Conservation (phyloP, 2,329 filamentous ascomycete genomes). For the Clathrospora elynae region DNA sequence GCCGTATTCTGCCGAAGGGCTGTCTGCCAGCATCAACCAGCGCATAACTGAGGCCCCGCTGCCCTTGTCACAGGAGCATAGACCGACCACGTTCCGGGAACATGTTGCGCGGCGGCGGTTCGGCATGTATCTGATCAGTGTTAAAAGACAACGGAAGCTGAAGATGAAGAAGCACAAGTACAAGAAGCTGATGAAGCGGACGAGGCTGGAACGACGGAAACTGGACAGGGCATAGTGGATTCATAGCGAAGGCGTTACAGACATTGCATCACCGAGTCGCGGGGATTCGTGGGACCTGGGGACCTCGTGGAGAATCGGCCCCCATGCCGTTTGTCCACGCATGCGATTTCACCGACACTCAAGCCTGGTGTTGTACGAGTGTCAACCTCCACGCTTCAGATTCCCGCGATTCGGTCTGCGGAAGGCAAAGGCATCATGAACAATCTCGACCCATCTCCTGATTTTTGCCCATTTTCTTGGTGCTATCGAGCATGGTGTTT, state of each 20-base stretch:
- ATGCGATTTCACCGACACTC: no score
- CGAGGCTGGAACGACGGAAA: conserved; percentile 85
- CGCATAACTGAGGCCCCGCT: conserved; percentile 35
- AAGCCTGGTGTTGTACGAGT: no score
- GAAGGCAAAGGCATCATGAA: conserved; percentile 42
- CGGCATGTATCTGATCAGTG: conserved; percentile 81
- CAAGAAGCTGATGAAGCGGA: conserved; percentile 97
- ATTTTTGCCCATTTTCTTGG: conserved; percentile 25
- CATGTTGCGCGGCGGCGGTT: conserved; percentile 36
- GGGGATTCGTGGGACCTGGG: conserved; percentile 6
- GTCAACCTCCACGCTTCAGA: neutral
- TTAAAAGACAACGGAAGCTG: conserved; percentile 87
- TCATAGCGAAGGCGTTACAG: conserved; percentile 19
- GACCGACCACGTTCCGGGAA: conserved; percentile 33
- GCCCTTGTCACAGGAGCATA: conserved; percentile 16
- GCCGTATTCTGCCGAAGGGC: conserved; percentile 19
- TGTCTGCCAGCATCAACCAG: conserved; percentile 41
- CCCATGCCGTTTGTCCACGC: no score
- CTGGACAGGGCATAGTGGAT: conserved; percentile 57
- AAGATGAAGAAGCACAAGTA: conserved; percentile 99
- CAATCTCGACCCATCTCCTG: conserved; percentile 35
- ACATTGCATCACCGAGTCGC: conserved; percentile 19
- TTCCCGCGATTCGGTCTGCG: conserved; percentile 5
- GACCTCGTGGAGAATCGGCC: conserved; percentile 2
- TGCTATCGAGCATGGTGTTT: conserved; percentile 32